Evolutionary conservation across 1,284 basidiomycete genomes (phyloP).

Genomic region (Cerrena zonata): DNA sequence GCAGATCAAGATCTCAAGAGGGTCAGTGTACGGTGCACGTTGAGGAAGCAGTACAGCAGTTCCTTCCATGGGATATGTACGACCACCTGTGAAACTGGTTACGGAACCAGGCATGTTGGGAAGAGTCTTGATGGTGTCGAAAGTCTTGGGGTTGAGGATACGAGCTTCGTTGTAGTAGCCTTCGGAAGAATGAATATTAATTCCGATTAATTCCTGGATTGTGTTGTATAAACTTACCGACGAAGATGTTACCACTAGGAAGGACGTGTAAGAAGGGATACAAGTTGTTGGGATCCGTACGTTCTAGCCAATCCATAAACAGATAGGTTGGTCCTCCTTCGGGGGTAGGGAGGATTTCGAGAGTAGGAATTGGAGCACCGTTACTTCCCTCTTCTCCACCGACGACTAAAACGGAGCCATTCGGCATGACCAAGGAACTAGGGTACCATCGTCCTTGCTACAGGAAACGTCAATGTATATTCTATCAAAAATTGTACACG

Average conservation of each 20-base stretch:
- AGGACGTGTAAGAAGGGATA: slow-evolving; percentile 72
- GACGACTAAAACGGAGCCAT: slow-evolving; percentile 66
- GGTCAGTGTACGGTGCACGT: slow-evolving; percentile 63
- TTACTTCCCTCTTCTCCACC: slow-evolving; percentile 73
- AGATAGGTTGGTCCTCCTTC: slow-evolving; percentile 36
- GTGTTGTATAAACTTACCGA: slow-evolving; percentile 39
- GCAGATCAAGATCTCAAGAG: slow-evolving; percentile 64
- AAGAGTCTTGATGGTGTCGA: slow-evolving; percentile 51
- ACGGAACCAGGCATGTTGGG: slow-evolving; percentile 72
- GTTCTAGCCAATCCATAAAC: slow-evolving; percentile 42
- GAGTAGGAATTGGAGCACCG: slow-evolving; percentile 53
- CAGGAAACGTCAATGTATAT: background rate
- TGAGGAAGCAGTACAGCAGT: slow-evolving; percentile 63
- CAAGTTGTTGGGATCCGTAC: slow-evolving; percentile 70
- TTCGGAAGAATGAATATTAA: slow-evolving; percentile 22
- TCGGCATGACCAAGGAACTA: slow-evolving; percentile 55
- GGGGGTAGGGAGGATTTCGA: slow-evolving; percentile 53
- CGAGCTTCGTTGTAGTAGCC: slow-evolving; percentile 76
- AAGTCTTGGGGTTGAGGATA: slow-evolving; percentile 61
- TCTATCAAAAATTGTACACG: background rate
- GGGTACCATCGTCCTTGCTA: slow-evolving; percentile 72
- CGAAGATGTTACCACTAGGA: slow-evolving; percentile 60
- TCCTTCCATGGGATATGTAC: slow-evolving; percentile 75
- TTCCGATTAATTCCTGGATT: background rate
- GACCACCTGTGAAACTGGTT: slow-evolving; percentile 65